Percentiles rank a stretch among this genome's conserved stretches.
Conservation (phyloP, 495 filamentous ascomycete species). For the Extremus antarcticus region DNA sequence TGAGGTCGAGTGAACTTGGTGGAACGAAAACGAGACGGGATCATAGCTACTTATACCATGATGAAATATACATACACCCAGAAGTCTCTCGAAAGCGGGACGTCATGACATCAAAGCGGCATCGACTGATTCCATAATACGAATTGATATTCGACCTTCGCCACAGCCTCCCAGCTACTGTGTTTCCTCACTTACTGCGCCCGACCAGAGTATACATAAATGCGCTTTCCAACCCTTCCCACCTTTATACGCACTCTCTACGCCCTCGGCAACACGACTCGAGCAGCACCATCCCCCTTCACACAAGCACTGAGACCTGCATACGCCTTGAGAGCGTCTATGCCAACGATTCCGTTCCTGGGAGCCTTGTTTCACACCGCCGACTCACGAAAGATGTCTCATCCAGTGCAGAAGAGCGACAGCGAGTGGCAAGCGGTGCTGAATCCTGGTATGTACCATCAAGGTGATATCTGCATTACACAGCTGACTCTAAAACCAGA, state of each 20-base stretch:
- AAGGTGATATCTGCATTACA: neutral
- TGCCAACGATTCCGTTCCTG: slow-evolving; percentile 66
- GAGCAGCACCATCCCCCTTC: slow-evolving; percentile 22
- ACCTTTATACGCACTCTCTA: slow-evolving; percentile 43
- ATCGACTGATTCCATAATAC: slow-evolving; percentile 1
- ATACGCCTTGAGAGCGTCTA: slow-evolving; percentile 39
- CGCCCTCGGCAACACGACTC: slow-evolving; percentile 29
- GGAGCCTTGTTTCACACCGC: slow-evolving; percentile 64
- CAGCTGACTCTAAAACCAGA: slow-evolving; percentile 40
- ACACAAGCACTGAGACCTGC: slow-evolving; percentile 23
- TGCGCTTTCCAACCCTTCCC: slow-evolving; percentile 46
- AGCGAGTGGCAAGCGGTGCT: slow-evolving; percentile 85
- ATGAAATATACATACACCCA: too few relatives aligned
- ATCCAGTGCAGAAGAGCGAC: slow-evolving; percentile 65
- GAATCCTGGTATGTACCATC: slow-evolving; percentile 47
- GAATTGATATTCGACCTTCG: neutral
- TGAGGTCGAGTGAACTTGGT: too few relatives aligned
- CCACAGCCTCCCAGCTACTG: neutral
- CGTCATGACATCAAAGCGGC: too few relatives aligned
- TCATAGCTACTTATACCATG: too few relatives aligned
- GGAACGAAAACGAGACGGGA: too few relatives aligned
- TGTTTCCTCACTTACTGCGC: too few relatives aligned
- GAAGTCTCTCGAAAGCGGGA: too few relatives aligned
- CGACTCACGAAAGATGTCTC: slow-evolving; percentile 54
- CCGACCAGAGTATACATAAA: slow-evolving; percentile 19